Percentiles rank a stretch among this genome's conserved stretches.
These are phyloP conservation scores for Barnettozyma hawaiiensis DNA, from an alignment of 1,139 yeast genomes.

Conservation along the genomic window DNA sequence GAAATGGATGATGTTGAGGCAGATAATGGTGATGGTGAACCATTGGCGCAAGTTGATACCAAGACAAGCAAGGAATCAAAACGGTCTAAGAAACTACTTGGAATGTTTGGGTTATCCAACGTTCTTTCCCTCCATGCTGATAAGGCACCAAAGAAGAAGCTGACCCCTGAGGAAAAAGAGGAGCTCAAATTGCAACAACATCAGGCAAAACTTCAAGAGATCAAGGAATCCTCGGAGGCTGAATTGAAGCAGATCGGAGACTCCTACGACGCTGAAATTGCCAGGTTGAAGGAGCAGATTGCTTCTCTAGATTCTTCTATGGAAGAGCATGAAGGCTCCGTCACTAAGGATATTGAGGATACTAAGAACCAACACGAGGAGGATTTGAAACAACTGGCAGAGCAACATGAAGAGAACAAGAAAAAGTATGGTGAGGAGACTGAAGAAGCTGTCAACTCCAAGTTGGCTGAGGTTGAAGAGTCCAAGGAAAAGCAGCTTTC, in stretches of 20 bases:
- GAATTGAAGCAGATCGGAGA: constrained; percentile 17
- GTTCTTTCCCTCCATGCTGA: background rate
- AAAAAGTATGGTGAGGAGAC: constrained; percentile 20
- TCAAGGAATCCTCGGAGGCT: constrained; percentile 16
- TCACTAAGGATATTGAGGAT: constrained; percentile 14
- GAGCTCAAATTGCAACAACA: constrained; percentile 17
- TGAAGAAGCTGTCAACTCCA: constrained; percentile 16
- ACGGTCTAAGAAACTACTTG: constrained; percentile 10
- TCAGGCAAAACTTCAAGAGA: constrained; percentile 11
- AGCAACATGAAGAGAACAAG: constrained; percentile 22
- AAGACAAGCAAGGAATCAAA: constrained; percentile 3
- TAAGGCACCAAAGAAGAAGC: constrained; percentile 10
- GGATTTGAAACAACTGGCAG: constrained; percentile 16
- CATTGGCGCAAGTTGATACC: background rate
- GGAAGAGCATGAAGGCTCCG: constrained; percentile 9
- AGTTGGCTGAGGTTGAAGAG: constrained; percentile 20
- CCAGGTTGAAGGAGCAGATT: constrained; percentile 19
- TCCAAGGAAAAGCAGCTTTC: constrained; percentile 18
- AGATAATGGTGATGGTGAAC: background rate
- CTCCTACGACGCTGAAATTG: constrained; percentile 19
- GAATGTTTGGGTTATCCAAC: constrained; percentile 6
- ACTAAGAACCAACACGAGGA: constrained; percentile 16
- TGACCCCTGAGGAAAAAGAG: constrained; percentile 20
- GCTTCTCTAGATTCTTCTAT: constrained; percentile 17
- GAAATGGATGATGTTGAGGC: background rate